Evolutionary conservation across 2,329 filamentous ascomycete genomes (phyloP).

Genomic region (Apiospora saccharicola): DNA sequence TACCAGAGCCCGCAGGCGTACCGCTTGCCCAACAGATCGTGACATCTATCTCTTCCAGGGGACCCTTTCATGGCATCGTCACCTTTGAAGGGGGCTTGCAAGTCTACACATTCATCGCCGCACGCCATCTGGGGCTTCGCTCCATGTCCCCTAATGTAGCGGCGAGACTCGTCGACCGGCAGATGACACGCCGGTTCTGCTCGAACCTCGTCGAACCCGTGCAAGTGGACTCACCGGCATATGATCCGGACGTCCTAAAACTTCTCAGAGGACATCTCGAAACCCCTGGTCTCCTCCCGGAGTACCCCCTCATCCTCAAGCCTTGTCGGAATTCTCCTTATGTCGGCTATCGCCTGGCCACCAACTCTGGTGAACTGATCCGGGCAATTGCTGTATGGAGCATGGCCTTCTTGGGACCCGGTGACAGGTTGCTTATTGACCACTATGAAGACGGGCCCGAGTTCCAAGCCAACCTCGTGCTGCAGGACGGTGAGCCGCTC

Average conservation of each 20-base stretch:
- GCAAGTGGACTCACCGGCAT: no score
- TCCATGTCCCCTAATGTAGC: background rate
- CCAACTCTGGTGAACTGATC: background rate
- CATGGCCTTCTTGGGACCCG: no score
- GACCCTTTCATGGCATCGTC: background rate
- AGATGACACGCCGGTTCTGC: no score
- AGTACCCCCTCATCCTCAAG: background rate
- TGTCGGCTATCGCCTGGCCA: background rate
- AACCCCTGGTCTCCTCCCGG: background rate
- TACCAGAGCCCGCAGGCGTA: no score
- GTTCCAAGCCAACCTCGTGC: slow-evolving; percentile 50
- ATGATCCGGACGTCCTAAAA: background rate
- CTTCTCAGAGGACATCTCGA: background rate
- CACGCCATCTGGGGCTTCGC: no score
- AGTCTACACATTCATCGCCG: no score
- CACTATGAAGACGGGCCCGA: slow-evolving; percentile 50
- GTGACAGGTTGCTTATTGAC: slow-evolving; percentile 40
- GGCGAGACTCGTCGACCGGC: background rate
- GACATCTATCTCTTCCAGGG: background rate
- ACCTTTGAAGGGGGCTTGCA: background rate
- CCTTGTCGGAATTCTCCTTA: background rate
- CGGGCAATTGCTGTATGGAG: background rate
- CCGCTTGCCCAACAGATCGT: background rate
- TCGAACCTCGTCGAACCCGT: no score
- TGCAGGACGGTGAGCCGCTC: slow-evolving; percentile 48